Conservation (phyloP, 371 early-diverging fungal genomes). For the Parasitella parasitica region DNA sequence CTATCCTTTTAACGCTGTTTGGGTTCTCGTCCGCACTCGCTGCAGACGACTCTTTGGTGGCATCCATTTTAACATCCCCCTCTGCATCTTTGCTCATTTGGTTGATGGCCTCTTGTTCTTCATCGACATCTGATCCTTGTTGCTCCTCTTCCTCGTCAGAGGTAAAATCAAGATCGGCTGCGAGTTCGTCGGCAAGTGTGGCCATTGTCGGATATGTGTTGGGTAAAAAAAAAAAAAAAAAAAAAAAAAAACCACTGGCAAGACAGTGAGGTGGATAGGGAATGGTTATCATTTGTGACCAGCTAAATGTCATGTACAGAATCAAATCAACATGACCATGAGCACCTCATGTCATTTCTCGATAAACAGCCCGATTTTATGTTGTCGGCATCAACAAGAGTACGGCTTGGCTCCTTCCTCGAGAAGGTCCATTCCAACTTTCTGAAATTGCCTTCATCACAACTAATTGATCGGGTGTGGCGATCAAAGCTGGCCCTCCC, state of each 20-base stretch:
- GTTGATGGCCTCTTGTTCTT: slow-evolving; percentile 28
- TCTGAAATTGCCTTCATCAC: no score
- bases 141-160: slow-evolving; percentile 45
- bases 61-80: slow-evolving; percentile 32
- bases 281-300: no score
- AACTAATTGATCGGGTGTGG: no score
- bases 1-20: slow-evolving; percentile 39
- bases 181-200: slow-evolving; percentile 74
- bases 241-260: no score
- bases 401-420: no score
- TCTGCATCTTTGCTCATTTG: slow-evolving; percentile 11
- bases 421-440: no score
- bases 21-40: slow-evolving; percentile 7
- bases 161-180: slow-evolving; percentile 71
- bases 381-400: neutral
- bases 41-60: slow-evolving; percentile 13
- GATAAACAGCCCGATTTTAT: neutral
- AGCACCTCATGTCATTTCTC: no score
- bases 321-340: no score
- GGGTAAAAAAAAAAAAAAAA: neutral
- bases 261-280: no score
- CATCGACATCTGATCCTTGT: slow-evolving; percentile 23
- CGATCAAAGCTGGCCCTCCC: no score
- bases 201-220: slow-evolving; percentile 20
- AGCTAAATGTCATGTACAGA: no score